Evolutionary conservation across 257 asterid genomes (phyloP).

Genomic region (Salvia rosmarinus): DNA sequence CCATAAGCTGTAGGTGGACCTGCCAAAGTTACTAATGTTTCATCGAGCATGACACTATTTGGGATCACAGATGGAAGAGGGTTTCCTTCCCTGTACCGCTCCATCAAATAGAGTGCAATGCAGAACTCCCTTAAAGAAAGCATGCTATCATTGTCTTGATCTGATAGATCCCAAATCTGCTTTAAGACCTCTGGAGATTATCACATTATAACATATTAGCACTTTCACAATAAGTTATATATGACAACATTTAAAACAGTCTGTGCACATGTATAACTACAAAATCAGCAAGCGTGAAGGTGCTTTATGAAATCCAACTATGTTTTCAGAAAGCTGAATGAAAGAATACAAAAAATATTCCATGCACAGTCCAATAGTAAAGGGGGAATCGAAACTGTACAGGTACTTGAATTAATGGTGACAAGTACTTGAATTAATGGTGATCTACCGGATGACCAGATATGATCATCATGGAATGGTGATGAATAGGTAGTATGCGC

Average conservation of each 20-base stretch:
- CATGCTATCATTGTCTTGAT: constrained; percentile 96
- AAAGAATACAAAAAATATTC: constrained; percentile 6
- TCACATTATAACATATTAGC: constrained; percentile 30
- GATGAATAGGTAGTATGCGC: constrained; percentile 7
- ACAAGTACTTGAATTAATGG: background rate
- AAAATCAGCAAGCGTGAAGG: constrained; percentile 25
- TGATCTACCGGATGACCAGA: constrained; percentile 11
- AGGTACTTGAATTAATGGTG: background rate
- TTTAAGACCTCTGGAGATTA: constrained; percentile 81
- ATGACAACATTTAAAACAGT: constrained; percentile 22
- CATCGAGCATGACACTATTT: constrained; percentile 84
- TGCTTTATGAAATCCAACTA: constrained; percentile 17
- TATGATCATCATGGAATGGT: constrained; percentile 16
- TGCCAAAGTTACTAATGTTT: constrained; percentile 67
- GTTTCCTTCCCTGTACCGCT: constrained; percentile 86
- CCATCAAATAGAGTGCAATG: constrained; percentile 88
- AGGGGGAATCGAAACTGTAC: background rate
- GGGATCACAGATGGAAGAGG: constrained; percentile 78
- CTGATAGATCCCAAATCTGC: constrained; percentile 98
- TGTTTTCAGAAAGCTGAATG: constrained; percentile 17
- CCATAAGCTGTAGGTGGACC: constrained; percentile 86
- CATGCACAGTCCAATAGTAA: constrained; percentile 4
- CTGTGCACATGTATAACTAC: constrained; percentile 16
- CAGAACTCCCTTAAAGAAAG: constrained; percentile 95
- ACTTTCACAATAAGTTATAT: constrained; percentile 10